These are phyloP conservation scores for Blakeslea trispora DNA, from an alignment of 371 early-diverging fungal genomes.

Conservation along the genomic window DNA sequence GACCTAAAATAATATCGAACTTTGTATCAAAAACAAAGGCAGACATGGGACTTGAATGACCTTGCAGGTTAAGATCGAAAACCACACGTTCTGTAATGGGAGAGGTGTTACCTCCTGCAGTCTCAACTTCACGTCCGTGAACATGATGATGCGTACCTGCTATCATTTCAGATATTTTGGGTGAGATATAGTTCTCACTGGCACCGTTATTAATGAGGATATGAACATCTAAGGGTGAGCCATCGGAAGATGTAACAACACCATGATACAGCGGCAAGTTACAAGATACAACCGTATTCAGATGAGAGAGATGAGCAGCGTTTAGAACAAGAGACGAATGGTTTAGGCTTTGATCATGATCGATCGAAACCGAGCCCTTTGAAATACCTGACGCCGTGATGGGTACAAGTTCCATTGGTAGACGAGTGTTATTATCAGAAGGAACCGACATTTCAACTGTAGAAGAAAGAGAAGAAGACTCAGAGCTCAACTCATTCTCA, in stretches of 20 bases:
- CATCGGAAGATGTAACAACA: not conserved
- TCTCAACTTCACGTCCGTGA: conserved; percentile 3
- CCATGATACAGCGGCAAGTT: not conserved
- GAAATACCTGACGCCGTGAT: no score
- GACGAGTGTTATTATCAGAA: no score
- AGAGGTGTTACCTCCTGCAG: conserved; percentile 2
- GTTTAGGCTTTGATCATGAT: no score
- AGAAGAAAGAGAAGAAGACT: no score
- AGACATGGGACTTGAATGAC: no score
- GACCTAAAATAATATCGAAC: conserved; percentile 14
- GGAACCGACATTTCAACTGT: no score
- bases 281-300: not conserved
- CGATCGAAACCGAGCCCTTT: no score
- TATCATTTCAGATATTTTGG: no score
- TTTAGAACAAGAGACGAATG: no score
- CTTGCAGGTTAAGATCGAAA: not conserved
- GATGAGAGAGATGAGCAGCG: not conserved
- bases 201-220: conserved; percentile 13
- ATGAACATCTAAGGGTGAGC: not conserved
- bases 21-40: conserved; percentile 15
- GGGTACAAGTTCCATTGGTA: no score
- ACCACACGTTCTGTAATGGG: conserved; percentile 3
- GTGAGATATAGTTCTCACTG: conserved; percentile 14
- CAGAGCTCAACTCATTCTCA: no score
- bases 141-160: not conserved